phyloP scores from a whole-genome alignment of 139 green algal genomes.

The Coelastrella sp. region DNA sequence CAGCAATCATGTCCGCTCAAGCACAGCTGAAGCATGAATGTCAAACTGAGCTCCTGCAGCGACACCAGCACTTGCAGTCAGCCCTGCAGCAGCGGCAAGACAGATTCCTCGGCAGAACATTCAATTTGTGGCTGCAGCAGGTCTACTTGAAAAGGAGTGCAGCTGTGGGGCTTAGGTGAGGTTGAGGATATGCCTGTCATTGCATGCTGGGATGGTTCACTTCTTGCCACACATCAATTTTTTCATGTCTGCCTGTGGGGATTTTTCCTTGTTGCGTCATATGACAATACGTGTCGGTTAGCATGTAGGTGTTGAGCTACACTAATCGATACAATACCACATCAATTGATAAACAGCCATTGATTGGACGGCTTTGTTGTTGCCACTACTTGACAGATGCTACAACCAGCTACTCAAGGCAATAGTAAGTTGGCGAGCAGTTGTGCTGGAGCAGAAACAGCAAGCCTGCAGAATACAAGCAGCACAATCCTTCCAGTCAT shows the following conservation, averaged over 20 bases:
- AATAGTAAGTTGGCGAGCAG: conserved; percentile 1
- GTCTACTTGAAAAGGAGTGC: neutral
- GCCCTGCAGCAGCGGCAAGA: neutral
- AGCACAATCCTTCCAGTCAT: too few relatives aligned
- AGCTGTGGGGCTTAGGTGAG: conserved; percentile 7
- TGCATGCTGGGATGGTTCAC: neutral
- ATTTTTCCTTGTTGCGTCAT: too few relatives aligned
- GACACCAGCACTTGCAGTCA: neutral
- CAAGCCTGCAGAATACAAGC: neutral
- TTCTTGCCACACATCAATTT: too few relatives aligned
- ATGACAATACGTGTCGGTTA: too few relatives aligned
- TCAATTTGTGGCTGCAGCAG: neutral
- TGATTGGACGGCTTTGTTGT: too few relatives aligned
- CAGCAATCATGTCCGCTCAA: neutral
- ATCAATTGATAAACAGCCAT: too few relatives aligned
- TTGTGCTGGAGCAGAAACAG: neutral
- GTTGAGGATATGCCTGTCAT: too few relatives aligned
- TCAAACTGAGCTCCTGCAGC: conserved; percentile 1
- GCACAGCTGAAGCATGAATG: conserved; percentile 9
- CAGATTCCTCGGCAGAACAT: neutral
- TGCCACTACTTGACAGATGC: neutral
- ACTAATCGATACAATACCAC: too few relatives aligned
- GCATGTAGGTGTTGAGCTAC: too few relatives aligned
- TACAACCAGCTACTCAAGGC: conserved; percentile 9
- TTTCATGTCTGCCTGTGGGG: too few relatives aligned